A percentile compares a stretch with the other conserved stretches of the same genome.
Evolutionary conservation across 2,329 filamentous ascomycete genomes (phyloP).

Genomic region (Pyrenochaeta sp.): DNA sequence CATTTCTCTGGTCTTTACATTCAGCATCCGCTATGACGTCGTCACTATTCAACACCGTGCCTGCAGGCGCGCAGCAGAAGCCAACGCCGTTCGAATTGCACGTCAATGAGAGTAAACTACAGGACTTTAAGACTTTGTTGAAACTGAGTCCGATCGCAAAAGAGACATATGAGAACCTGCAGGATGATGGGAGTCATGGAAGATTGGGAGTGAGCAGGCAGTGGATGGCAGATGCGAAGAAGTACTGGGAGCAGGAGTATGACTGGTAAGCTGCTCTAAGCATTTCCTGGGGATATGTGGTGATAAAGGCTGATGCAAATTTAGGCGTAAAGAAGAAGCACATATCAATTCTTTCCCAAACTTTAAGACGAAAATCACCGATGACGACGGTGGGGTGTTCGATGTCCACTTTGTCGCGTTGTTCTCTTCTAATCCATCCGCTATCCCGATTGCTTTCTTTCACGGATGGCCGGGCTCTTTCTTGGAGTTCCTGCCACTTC

Average conservation of each 20-base stretch:
- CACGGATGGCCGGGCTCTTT: slow-evolving; percentile 66
- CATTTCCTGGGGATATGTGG: neutral
- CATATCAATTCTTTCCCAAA: slow-evolving; percentile 62
- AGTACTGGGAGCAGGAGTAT: slow-evolving; percentile 43
- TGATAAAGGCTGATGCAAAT: neutral
- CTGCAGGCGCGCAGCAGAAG: slow-evolving; percentile 21
- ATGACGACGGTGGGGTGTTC: slow-evolving; percentile 48
- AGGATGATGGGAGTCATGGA: slow-evolving; percentile 33
- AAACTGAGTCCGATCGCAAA: slow-evolving; percentile 41
- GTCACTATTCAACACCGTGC: slow-evolving; percentile 23
- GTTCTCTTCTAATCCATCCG: slow-evolving; percentile 61
- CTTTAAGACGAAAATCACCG: slow-evolving; percentile 55
- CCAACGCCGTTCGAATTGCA: slow-evolving; percentile 36
- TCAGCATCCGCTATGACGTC: slow-evolving; percentile 20
- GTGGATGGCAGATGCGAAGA: slow-evolving; percentile 42
- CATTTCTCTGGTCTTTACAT: neutral
- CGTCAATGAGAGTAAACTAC: slow-evolving; percentile 37
- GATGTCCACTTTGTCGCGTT: slow-evolving; percentile 64
- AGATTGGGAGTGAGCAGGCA: slow-evolving; percentile 42
- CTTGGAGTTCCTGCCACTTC: slow-evolving; percentile 63
- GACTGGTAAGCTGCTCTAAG: slow-evolving; percentile 35
- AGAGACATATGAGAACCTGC: slow-evolving; percentile 40
- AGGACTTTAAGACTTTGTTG: slow-evolving; percentile 41
- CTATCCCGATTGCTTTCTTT: slow-evolving; percentile 61
- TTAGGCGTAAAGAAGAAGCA: slow-evolving; percentile 51